Percentiles rank a stretch among this genome's conserved stretches.
phyloP scores from a whole-genome alignment of 495 filamentous ascomycete genomes.

The Penicillium alfredii region DNA sequence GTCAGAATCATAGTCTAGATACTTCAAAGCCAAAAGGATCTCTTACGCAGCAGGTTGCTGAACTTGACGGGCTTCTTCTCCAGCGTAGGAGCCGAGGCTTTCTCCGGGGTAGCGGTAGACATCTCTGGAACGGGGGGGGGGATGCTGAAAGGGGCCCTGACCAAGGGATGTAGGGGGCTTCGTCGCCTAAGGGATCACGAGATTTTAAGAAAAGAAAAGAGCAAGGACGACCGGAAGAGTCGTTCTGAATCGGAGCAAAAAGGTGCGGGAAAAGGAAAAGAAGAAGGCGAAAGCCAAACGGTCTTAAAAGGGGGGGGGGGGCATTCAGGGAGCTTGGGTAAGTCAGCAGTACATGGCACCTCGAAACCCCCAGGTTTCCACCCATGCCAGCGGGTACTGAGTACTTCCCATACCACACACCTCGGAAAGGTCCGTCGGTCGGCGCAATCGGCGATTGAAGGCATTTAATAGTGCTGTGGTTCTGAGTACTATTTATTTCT shows the following conservation, averaged over 20 bases:
- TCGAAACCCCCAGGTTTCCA: constrained; percentile 14
- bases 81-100: constrained; percentile 48
- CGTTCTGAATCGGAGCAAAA: background rate
- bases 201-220: constrained; percentile 9
- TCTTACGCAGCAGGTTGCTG: constrained; percentile 86
- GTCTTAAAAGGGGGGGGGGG: too few species aligned
- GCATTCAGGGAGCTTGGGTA: background rate
- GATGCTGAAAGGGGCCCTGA: constrained; percentile 71
- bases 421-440: constrained; percentile 1
- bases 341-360: constrained; percentile 10
- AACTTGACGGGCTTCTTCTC: constrained; percentile 99
- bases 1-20: too few species aligned
- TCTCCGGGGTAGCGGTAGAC: constrained; percentile 47
- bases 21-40: constrained; percentile 18
- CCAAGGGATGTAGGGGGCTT: constrained; percentile 84
- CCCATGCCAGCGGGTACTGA: constrained; percentile 22
- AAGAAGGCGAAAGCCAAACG: too few species aligned
- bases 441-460: constrained; percentile 4
- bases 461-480: too few species aligned
- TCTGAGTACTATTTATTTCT: background rate
- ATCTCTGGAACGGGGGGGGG: constrained; percentile 41
- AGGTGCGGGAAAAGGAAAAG: too few species aligned
- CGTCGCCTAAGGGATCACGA: constrained; percentile 51
- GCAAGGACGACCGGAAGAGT: constrained; percentile 10
- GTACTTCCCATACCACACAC: constrained; percentile 23